Base-by-base conservation (phyloP, 495 filamentous ascomycete genomes). In the Aspergillus hancockii region DNA sequence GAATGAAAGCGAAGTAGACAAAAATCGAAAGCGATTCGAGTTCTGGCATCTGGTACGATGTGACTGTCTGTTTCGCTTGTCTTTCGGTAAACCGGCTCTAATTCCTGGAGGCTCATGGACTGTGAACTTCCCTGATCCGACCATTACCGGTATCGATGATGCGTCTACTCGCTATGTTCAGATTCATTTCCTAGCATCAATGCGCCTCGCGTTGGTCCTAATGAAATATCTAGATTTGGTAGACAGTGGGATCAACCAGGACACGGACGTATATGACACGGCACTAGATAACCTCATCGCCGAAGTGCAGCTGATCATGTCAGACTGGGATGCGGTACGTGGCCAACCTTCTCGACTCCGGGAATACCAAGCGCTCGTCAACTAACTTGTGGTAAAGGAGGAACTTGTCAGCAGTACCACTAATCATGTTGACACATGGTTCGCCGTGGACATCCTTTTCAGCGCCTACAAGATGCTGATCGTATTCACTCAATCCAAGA, bases 131-230 rank as follows among this genome's bases (percentile, higher is more conserved):
- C 65, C 65, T 2, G 59, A 67, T 41, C 59, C 62, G 1, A 62
- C 54, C 5, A 67, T 67, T 19, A 61, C 19, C 18, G 65, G 59
- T 22, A 54, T 56, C 3, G 60, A 60, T 23, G 30, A 67, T 46
- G 51, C 32, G 18, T 61, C 61, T 3, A 64, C 61, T 4, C 58
- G 57, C 3, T 60, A 61, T 18, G 49, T 67, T 9, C 62, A 67
- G 22, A 67, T 67, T 22, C 65, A 67, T 52, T 67, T 67, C 21
- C 51, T 67, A 3, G 65, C 62, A n/a, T 65, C 59, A n/a, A 67
- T 67, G 65, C 56, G 65, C 3, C 57, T 60, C 5, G 57, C 62
- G 0, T 38, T 67, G 6, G 58, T 64, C 3, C 19, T 57, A n/a
- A 23, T 67, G 54, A 55, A 60, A 22, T 67, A 61, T 25, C 34